Evolutionary conservation across 2,329 filamentous ascomycete species (phyloP).

Genomic region (Ceratocystis destructans): DNA sequence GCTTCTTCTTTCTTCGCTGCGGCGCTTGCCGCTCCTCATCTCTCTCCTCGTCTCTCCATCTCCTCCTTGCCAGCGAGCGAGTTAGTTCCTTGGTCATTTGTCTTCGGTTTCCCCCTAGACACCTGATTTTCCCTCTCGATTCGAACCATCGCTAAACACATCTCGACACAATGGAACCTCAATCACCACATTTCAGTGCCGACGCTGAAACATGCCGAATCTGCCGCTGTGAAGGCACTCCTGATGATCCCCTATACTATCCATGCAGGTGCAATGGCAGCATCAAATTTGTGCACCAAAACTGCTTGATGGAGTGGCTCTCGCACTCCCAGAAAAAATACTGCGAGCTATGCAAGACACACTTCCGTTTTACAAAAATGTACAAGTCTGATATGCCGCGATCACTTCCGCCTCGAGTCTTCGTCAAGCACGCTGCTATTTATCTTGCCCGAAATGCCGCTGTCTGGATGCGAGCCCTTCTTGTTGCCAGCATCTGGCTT

Average conservation of each 20-base stretch:
- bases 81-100: neutral
- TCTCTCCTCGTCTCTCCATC: neutral
- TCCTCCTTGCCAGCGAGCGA: neutral
- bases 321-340: constrained; percentile 98
- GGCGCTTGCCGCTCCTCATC: neutral
- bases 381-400: constrained; percentile 91
- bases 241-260: constrained; percentile 80
- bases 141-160: neutral
- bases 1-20: neutral
- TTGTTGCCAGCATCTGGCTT: constrained; percentile 81
- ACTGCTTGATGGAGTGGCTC: constrained; percentile 97
- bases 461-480: constrained; percentile 61
- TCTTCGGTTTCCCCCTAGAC: neutral
- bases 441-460: constrained; percentile 59
- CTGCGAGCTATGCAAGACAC: constrained; percentile 97
- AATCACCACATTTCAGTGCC: neutral
- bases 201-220: constrained; percentile 87
- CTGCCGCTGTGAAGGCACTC: constrained; percentile 76
- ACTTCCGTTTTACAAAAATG: constrained; percentile 94
- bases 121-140: neutral
- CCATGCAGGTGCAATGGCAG: constrained; percentile 98
- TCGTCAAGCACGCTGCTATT: constrained; percentile 61
- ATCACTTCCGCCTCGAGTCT: constrained; percentile 65
- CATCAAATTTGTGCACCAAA: constrained; percentile 96
- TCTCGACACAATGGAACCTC: neutral